Evolutionary conservation across 169 alveolate species (phyloP), one percentile per base, ranked within the genome.

Genomic region (Perkinsus marinus): DNA sequence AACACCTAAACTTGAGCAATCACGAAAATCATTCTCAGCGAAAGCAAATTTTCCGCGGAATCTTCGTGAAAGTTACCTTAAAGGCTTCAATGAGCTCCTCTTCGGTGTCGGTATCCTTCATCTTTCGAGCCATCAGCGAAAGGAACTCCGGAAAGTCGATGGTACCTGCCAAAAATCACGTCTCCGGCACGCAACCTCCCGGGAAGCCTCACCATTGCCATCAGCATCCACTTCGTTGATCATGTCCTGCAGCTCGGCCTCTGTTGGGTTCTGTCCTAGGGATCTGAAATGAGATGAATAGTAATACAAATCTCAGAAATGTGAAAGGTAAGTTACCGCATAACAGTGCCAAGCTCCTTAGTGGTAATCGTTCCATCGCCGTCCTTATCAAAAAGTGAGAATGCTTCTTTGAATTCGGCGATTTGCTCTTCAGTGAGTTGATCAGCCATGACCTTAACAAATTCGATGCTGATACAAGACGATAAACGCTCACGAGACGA

Each of bases 141-240:
- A 98, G 94, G 95, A 98, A 99, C 95, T 99, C 99, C 5, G 99
- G 99, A 96, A 99, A 99, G 94, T 99, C 99, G 92, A 99, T 96
- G 41, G 99, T 96, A 57, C 98, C 98, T 91, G 92, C 99, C 95
- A 30, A 19, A 9, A 39, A 39, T 0, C 46, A 57, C 5, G 7
- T 57, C 79, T 13, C 34, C 79, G 36, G 3, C 3, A 41, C 10
- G 46, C 46, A 3, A 41, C 46, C 90, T 0, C 39, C 36, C n/a
- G 30, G 36, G 46, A 36, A 0, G 93, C 98, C 99, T n/a, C 91
- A 93, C 98, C 99, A 94, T 97, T 97, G 43, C 98, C 98, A 93
- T 98, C 98, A 46, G 98, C 96, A 94, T 98, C 98, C 68, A 98
- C 98, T 94, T 98, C 98, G 91, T 98, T 96, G 94, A 97, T 97